Evolutionary conservation across 1,284 basidiomycete genomes (phyloP), one percentile per base, ranked within the genome.

Genomic region (Cutaneotrichosporon dermatis): DNA sequence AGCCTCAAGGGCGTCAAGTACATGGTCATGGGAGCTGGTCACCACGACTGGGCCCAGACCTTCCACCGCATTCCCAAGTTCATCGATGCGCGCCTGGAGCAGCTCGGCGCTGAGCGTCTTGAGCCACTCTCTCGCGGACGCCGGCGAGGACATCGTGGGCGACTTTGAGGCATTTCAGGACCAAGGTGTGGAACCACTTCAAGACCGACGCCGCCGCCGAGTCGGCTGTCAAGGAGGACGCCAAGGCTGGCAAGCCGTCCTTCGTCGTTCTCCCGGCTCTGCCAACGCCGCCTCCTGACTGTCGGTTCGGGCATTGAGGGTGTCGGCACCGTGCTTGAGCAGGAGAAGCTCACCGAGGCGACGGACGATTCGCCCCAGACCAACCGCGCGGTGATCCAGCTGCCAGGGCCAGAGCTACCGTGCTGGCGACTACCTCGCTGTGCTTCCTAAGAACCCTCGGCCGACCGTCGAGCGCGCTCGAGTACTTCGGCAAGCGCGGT

Each of bases 1-100:
- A 45, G 54, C 15, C 69, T 81, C 48, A 66, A 70, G 7, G 76
- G 76, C 41, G 77, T 82, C 15, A 73, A 75, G 37, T 84, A 78
- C 63, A 79, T 79, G 7, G 81, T 84, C 36, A 83, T 84, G 61
- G 83, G 83, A 1, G 83, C 82, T 52, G 83, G 83, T 5, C 83
- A 84, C 69, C 78, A 77, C 57, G 83, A 84, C 66, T 84, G 83
- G 83, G 78, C 76, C 16, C 68, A 76, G 41, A 83, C 83, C 2
- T 84, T 79, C 70, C 83, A 84, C 70, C 73, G 76, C n/a, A 80
- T 84, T 36, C 83, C 83, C 7, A 79, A 54, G 53, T 64, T 80
- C 4, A 73, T 81, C 60, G 82, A 84, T 66, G 65, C 72, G 9
- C 62, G 71, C 11, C 64, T 84, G 8, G 79, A 71, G 42, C 66